A percentile compares a stretch with the other conserved stretches of the same genome.
Evolutionary conservation across 2,329 filamentous ascomycete genomes (phyloP).

Genomic region (Teratosphaeriaceae sp.): DNA sequence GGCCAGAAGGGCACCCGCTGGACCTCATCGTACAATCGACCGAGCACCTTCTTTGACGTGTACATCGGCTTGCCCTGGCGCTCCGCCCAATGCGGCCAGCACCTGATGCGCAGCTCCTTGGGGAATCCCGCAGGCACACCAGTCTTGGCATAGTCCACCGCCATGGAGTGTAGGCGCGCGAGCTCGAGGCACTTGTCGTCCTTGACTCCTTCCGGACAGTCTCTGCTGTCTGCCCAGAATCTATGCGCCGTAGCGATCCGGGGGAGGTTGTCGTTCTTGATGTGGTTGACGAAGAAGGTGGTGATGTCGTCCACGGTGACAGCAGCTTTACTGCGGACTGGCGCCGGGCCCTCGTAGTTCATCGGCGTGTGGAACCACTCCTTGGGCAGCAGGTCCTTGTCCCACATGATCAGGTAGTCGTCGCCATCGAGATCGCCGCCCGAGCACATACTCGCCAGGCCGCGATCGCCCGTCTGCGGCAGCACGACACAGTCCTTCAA

Average conservation of each 20-base stretch:
- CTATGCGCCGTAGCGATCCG: conserved; percentile 78
- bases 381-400: conserved; percentile 61
- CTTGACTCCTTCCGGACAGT: conserved; percentile 52
- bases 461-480: conserved; percentile 72
- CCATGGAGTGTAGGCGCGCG: conserved; percentile 76
- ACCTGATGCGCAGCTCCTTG: conserved; percentile 50
- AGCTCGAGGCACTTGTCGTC: conserved; percentile 63
- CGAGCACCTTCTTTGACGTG: conserved; percentile 64
- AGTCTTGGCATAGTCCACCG: conserved; percentile 92
- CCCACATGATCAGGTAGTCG: conserved; percentile 94
- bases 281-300: conserved; percentile 83
- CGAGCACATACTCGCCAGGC: conserved; percentile 89
- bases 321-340: conserved; percentile 50
- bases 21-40: conserved; percentile 75
- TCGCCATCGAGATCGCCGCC: conserved; percentile 95
- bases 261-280: conserved; percentile 80
- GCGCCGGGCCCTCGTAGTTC: conserved; percentile 59
- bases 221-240: conserved; percentile 60
- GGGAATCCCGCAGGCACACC: conserved; percentile 68
- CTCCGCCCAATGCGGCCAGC: conserved; percentile 86
- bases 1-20: conserved; percentile 63
- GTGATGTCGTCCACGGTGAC: conserved; percentile 69
- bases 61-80: conserved; percentile 49
- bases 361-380: conserved; percentile 71
- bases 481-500: conserved; percentile 83